phyloP scores from a whole-genome alignment of 1,284 basidiomycete genomes.

The Fomitopsis pinicola region DNA sequence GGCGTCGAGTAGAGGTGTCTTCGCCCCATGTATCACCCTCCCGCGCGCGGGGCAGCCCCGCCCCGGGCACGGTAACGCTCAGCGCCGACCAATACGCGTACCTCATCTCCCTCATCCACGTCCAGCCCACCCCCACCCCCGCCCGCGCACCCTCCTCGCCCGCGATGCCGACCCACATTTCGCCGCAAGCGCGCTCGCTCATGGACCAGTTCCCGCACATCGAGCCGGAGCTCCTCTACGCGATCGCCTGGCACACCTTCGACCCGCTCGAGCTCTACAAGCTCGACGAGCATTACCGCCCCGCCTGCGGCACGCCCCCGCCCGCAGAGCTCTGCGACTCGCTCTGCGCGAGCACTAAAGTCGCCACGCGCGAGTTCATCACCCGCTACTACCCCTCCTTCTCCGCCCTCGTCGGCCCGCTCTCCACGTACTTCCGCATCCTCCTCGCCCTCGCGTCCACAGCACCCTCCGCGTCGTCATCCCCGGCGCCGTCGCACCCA shows the following conservation, averaged over 20 bases:
- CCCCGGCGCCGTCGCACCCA: background rate
- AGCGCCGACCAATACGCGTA: constrained; percentile 4
- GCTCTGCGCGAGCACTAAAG: background rate
- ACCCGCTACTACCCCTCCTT: constrained; percentile 7
- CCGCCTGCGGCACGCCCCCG: background rate
- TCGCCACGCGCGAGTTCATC: constrained; percentile 4
- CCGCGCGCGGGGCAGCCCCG: background rate
- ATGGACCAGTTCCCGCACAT: constrained; percentile 3
- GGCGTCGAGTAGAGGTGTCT: background rate
- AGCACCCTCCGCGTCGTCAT: background rate
- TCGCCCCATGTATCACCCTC: background rate
- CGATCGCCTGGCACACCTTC: constrained; percentile 4
- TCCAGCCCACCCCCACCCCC: background rate
- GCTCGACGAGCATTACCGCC: constrained; percentile 5
- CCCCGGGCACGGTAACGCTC: constrained; percentile 6
- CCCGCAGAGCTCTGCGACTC: background rate
- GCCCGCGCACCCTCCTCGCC: background rate
- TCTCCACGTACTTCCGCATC: constrained; percentile 12
- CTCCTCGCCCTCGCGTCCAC: constrained; percentile 6
- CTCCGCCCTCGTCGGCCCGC: constrained; percentile 9
- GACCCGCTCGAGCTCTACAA: constrained; percentile 10
- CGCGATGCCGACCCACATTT: background rate
- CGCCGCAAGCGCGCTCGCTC: background rate
- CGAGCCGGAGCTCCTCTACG: constrained; percentile 1
- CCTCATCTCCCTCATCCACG: constrained; percentile 6